Conservation (phyloP, 345 rosid genomes). For the Raphanus raphanistrum region DNA sequence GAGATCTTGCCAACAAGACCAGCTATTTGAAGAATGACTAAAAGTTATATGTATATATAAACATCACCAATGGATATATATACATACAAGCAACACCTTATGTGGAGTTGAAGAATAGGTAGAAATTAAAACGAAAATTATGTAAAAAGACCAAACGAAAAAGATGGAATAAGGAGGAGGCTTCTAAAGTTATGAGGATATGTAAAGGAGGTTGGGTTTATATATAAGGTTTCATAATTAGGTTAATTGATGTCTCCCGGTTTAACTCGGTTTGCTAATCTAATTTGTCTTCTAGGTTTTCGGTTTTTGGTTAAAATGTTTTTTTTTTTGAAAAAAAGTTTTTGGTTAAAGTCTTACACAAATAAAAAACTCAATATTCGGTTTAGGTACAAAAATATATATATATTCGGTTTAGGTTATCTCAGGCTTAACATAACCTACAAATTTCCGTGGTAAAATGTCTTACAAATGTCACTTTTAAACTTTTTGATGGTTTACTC, state of each 20-base stretch:
- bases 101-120: background rate
- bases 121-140: background rate
- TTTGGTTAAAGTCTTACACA: background rate
- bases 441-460: no score
- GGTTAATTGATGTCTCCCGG: conserved; percentile 27
- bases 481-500: no score
- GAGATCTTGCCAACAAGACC: background rate
- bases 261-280: conserved; percentile 14
- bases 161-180: conserved; percentile 14
- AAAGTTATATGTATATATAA: background rate
- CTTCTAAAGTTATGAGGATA: conserved; percentile 8
- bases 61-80: background rate
- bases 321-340: no score
- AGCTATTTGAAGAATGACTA: background rate
- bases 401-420: no score
- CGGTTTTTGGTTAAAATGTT: background rate
- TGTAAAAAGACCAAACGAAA: background rate
- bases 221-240: conserved; percentile 36
- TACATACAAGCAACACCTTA: background rate
- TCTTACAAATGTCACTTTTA: no score
- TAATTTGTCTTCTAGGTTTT: background rate
- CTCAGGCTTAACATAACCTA: no score
- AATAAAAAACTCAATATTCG: no score
- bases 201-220: conserved; percentile 28
- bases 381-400: no score